Percentiles rank a stretch among this genome's conserved stretches.
These are phyloP conservation scores for Trypanosoma cruzi DNA, from an alignment of 208 protist species.

Conservation along the genomic window DNA sequence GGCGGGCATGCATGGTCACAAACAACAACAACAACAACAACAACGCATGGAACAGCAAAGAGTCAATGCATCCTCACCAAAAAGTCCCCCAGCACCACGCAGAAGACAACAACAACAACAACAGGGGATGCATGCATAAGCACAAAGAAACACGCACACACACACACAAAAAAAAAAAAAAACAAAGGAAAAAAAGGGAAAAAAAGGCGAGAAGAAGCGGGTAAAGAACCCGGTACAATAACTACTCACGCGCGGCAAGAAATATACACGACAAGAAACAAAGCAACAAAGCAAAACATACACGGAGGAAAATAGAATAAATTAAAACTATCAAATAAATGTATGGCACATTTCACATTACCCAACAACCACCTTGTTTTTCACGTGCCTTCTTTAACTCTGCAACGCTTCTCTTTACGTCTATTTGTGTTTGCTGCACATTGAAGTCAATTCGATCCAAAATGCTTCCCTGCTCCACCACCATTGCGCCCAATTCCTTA, in stretches of 20 bases:
- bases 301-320: constrained; percentile 4
- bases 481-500: constrained; percentile 67
- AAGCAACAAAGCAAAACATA: constrained; percentile 16
- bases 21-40: not conserved
- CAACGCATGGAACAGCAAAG: not conserved
- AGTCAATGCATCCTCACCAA: not conserved
- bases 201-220: not conserved
- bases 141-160: not conserved
- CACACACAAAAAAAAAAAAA: constrained; percentile 11
- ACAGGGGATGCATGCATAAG: not conserved
- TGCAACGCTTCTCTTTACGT: constrained; percentile 55
- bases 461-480: constrained; percentile 89
- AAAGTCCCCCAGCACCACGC: not conserved
- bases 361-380: constrained; percentile 58
- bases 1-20: not conserved
- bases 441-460: constrained; percentile 94
- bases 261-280: not conserved
- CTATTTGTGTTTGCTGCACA: constrained; percentile 59
- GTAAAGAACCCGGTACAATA: constrained; percentile 7
- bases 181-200: constrained; percentile 1
- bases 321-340: constrained; percentile 19
- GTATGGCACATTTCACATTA: constrained; percentile 44
- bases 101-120: not conserved
- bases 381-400: constrained; percentile 86
- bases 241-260: not conserved